Conservation (phyloP, 2,329 filamentous ascomycete genomes). For the Aplosporella prunicola region DNA sequence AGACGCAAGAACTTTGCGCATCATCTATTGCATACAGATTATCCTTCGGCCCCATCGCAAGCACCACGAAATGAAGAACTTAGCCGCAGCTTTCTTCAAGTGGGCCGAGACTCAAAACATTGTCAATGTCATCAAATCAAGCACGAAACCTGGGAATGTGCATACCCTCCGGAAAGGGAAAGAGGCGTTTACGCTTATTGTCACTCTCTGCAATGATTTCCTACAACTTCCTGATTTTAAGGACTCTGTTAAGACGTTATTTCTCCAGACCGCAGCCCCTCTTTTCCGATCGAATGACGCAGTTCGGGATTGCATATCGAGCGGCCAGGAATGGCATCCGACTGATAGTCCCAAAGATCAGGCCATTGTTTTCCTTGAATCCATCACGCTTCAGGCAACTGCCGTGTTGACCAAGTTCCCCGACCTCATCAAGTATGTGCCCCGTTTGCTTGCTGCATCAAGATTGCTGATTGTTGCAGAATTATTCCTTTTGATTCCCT, state of each 20-base stretch:
- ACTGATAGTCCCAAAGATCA: slow-evolving; percentile 2
- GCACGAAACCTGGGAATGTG: slow-evolving; percentile 1
- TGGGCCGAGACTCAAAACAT: background rate
- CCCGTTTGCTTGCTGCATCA: background rate
- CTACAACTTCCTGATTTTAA: slow-evolving; percentile 8
- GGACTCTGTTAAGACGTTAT: slow-evolving; percentile 9
- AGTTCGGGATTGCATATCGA: slow-evolving; percentile 6
- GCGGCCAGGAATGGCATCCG: slow-evolving; percentile 4
- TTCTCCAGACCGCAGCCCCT: slow-evolving; percentile 5
- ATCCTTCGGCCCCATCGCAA: slow-evolving; percentile 7
- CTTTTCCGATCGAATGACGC: slow-evolving; percentile 8
- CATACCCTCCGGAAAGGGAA: background rate
- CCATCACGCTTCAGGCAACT: slow-evolving; percentile 6
- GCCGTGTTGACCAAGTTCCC: slow-evolving; percentile 8
- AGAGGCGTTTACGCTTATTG: slow-evolving; percentile 11
- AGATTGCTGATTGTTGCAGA: background rate
- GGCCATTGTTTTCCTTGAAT: slow-evolving; percentile 2
- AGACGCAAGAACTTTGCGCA: slow-evolving; percentile 4
- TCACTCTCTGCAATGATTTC: slow-evolving; percentile 10
- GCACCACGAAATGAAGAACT: slow-evolving; percentile 1
- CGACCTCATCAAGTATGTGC: slow-evolving; percentile 1
- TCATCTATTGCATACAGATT: slow-evolving; percentile 6
- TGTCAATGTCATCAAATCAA: slow-evolving; percentile 3
- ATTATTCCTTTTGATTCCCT: slow-evolving; percentile 4
- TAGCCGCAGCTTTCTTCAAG: background rate